phyloP scores from a whole-genome alignment of 805 yeast species.

The Lachancea thermotolerans region DNA sequence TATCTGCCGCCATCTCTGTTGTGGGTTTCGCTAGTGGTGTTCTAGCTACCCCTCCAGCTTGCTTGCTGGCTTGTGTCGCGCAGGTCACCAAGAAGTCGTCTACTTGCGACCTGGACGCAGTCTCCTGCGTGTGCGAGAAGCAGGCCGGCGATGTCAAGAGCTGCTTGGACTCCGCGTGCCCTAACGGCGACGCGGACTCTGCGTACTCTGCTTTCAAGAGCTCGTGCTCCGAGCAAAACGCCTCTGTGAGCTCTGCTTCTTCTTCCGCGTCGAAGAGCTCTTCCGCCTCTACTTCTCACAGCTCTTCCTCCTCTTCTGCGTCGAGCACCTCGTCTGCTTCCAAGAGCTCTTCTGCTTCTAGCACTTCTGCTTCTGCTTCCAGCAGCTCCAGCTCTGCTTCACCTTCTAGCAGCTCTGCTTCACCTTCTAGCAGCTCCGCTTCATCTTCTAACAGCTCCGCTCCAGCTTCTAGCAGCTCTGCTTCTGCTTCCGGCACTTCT shows the following conservation, averaged over 20 bases:
- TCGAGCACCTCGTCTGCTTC: slow-evolving; percentile 25
- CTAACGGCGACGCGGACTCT: slow-evolving; percentile 47
- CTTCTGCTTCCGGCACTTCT: slow-evolving; percentile 18
- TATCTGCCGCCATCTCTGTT: slow-evolving; percentile 23
- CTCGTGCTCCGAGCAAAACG: slow-evolving; percentile 45
- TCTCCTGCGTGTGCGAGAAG: slow-evolving; percentile 60
- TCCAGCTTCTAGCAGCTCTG: slow-evolving; percentile 18
- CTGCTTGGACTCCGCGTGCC: slow-evolving; percentile 67
- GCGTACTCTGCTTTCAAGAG: slow-evolving; percentile 56
- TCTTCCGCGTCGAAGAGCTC: slow-evolving; percentile 31
- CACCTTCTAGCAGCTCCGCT: slow-evolving; percentile 21
- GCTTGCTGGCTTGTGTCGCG: slow-evolving; percentile 82
- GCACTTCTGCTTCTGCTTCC: slow-evolving; percentile 26
- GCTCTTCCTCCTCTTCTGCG: slow-evolving; percentile 30
- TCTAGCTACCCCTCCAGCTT: slow-evolving; percentile 82
- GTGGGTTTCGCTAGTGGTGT: slow-evolving; percentile 30
- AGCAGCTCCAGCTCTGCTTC: slow-evolving; percentile 24
- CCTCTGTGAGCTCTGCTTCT: slow-evolving; percentile 26
- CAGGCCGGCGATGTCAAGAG: slow-evolving; percentile 46
- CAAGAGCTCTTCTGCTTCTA: slow-evolving; percentile 19
- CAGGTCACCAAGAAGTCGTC: slow-evolving; percentile 50
- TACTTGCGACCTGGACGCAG: slow-evolving; percentile 54
- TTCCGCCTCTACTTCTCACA: slow-evolving; percentile 30
- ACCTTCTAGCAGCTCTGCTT: slow-evolving; percentile 18
- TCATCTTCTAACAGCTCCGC: slow-evolving; percentile 20